Conservation (phyloP, 352 stramenopile genomes). For the Phytophthora sojae region DNA sequence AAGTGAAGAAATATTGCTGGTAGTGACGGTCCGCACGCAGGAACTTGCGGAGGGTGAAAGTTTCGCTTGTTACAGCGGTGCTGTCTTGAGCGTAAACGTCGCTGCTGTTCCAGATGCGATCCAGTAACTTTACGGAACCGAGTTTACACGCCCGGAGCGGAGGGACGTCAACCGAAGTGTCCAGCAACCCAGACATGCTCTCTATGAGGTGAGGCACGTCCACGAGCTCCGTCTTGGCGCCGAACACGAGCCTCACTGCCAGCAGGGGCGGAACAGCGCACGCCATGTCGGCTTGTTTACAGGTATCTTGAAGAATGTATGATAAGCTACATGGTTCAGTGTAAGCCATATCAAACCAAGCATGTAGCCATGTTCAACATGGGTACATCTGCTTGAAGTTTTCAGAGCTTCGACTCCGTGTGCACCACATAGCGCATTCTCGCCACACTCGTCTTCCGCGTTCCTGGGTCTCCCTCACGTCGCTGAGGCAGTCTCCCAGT, state of each 20-base stretch:
- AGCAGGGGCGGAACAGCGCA: not conserved
- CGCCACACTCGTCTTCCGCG: not conserved
- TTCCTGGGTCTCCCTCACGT: constrained; percentile 15
- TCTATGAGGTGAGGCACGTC: constrained; percentile 6
- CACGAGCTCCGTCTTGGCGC: not conserved
- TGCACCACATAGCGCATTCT: too few relatives aligned
- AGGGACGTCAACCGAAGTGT: constrained; percentile 3
- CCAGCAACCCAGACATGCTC: not conserved
- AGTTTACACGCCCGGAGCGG: constrained; percentile 4
- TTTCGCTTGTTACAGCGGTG: not conserved
- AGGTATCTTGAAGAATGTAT: not conserved
- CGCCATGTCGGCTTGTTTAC: not conserved
- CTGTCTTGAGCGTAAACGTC: not conserved
- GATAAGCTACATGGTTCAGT: not conserved
- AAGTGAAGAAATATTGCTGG: constrained; percentile 5
- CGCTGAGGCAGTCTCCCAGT: constrained; percentile 2
- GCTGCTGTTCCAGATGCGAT: constrained; percentile 11
- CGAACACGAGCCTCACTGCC: constrained; percentile 1
- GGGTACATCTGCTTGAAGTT: constrained; percentile 7
- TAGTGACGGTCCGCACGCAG: constrained; percentile 4
- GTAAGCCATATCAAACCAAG: not conserved
- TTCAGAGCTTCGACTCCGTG: too few relatives aligned
- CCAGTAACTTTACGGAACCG: not conserved
- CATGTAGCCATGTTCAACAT: not conserved
- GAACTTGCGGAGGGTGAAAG: not conserved